phyloP scores from a whole-genome alignment of 179 eudicot genomes.

The Beta lomatogona region DNA sequence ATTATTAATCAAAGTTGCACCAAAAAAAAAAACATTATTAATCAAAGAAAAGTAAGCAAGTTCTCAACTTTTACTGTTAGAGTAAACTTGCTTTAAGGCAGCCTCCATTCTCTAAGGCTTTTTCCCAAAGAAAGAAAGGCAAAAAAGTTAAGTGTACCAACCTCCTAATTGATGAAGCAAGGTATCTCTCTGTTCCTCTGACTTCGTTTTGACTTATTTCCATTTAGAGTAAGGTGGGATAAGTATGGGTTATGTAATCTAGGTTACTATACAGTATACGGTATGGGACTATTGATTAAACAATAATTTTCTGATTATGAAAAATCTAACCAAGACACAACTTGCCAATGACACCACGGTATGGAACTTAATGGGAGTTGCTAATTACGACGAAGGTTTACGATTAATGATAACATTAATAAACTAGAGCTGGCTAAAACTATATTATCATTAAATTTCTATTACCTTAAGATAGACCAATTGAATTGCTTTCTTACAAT shows the following conservation, averaged over 20 bases:
- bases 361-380: background rate
- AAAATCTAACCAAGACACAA: background rate
- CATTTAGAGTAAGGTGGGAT: constrained; percentile 8
- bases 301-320: background rate
- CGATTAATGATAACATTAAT: background rate
- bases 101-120: constrained; percentile 17
- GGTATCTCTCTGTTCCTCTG: constrained; percentile 12
- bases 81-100: constrained; percentile 9
- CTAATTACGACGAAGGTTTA: constrained; percentile 8
- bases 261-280: background rate
- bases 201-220: constrained; percentile 2
- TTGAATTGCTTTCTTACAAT: constrained; percentile 2
- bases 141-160: background rate
- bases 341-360: background rate
- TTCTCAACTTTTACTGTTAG: constrained; percentile 17
- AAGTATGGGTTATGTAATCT: constrained; percentile 14
- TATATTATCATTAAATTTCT: constrained; percentile 6
- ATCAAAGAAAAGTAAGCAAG: constrained; percentile 11
- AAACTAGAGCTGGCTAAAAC: background rate
- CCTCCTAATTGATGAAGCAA: constrained; percentile 1
- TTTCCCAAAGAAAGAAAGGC: constrained; percentile 5
- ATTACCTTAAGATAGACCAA: too few species aligned
- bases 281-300: background rate
- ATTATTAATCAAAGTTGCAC: too few species aligned
- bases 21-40: background rate